Evolutionary conservation across 805 yeast genomes (phyloP).

Genomic region (Yarrowia osloensis): DNA sequence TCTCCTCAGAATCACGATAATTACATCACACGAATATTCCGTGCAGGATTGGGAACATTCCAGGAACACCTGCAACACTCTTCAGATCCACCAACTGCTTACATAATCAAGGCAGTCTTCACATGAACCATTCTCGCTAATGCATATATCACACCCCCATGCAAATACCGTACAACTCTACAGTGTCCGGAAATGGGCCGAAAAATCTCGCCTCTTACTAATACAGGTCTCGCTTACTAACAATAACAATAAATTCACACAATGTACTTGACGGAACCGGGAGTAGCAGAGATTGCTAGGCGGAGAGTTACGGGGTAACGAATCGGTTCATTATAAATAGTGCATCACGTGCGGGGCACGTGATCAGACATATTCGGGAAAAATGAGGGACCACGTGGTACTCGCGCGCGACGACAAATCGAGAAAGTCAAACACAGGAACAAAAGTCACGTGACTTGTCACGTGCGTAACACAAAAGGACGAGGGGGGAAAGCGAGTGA

Average conservation of each 20-base stretch:
- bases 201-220: background rate
- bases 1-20: too few species aligned
- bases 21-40: too few species aligned
- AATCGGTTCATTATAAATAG: constrained; percentile 30
- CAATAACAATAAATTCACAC: background rate
- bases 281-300: constrained; percentile 4
- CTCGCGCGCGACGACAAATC: too few species aligned
- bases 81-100: too few species aligned
- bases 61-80: too few species aligned
- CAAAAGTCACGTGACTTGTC: background rate
- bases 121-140: too few species aligned
- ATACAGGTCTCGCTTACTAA: background rate
- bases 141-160: too few species aligned
- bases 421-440: background rate
- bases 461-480: background rate
- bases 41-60: too few species aligned
- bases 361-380: background rate
- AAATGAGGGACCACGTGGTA: too few species aligned
- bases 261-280: constrained; percentile 29
- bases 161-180: constrained; percentile 19
- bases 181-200: background rate
- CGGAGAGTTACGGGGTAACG: constrained; percentile 30
- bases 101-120: too few species aligned
- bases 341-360: background rate
- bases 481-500: background rate